Evolutionary conservation across 345 rosid genomes (phyloP).

Genomic region (Syzygium aromaticum): DNA sequence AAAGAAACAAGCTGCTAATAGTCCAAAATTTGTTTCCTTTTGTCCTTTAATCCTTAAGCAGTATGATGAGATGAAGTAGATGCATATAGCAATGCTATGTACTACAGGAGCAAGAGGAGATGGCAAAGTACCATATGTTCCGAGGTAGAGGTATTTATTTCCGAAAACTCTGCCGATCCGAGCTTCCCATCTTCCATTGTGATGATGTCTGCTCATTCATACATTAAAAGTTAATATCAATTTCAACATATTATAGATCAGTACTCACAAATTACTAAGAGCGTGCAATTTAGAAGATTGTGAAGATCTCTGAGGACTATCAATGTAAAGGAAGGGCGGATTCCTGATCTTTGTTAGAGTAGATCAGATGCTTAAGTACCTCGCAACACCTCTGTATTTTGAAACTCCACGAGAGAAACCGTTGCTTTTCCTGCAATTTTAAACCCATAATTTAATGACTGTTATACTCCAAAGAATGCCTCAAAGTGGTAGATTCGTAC

Average conservation of each 20-base stretch:
- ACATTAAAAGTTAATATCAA: background rate
- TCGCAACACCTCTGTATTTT: slow-evolving; percentile 93
- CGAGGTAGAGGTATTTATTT: slow-evolving; percentile 68
- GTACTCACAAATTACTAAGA: background rate
- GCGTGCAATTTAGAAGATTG: background rate
- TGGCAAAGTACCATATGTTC: slow-evolving; percentile 48
- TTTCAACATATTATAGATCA: background rate
- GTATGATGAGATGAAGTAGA: background rate
- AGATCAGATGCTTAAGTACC: slow-evolving; percentile 18
- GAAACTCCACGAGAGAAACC: slow-evolving; percentile 97
- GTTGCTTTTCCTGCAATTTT: slow-evolving; percentile 63
- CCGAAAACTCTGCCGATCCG: slow-evolving; percentile 65
- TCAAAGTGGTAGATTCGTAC: background rate
- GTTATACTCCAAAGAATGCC: background rate
- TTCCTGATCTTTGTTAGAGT: background rate
- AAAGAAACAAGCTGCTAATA: background rate
- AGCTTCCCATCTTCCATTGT: slow-evolving; percentile 83
- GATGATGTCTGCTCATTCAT: slow-evolving; percentile 43
- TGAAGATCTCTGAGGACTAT: background rate
- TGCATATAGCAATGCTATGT: background rate
- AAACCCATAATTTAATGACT: background rate
- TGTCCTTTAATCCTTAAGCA: background rate
- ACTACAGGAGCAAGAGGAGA: background rate
- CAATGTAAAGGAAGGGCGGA: background rate
- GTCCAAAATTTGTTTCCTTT: background rate